Conservation (phyloP, 169 alveolate genomes). For the Eimeria necatrix region DNA sequence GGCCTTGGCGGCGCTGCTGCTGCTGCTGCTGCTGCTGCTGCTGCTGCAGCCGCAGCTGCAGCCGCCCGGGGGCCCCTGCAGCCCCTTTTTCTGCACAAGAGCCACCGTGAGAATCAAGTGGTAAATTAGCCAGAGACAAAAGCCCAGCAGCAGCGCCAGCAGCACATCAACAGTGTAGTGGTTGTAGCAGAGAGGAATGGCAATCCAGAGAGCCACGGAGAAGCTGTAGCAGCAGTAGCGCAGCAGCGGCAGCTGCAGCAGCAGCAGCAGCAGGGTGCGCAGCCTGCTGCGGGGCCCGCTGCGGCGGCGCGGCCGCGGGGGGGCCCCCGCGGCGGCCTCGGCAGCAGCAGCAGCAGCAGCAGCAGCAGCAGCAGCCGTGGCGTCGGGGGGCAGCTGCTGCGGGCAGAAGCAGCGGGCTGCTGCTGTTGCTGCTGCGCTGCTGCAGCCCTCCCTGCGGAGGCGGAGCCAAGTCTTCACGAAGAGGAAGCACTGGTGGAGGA, state of each 20-base stretch:
- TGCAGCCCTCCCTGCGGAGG: background rate
- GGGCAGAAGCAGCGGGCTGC: conserved; percentile 32
- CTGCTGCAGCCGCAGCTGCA: background rate
- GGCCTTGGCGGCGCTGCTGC: background rate
- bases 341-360: background rate
- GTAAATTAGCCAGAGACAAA: background rate
- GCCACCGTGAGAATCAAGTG: background rate
- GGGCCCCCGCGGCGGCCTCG: background rate
- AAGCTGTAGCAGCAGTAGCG: background rate
- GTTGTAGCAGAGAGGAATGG: conserved; percentile 9
- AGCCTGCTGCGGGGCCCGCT: background rate
- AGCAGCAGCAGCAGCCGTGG: background rate
- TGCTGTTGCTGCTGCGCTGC: conserved; percentile 36
- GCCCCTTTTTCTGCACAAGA: background rate
- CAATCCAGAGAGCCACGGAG: background rate
- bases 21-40: background rate
- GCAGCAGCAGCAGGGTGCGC: background rate
- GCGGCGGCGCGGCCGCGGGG: background rate
- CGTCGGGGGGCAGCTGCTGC: background rate
- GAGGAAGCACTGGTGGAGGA: background rate
- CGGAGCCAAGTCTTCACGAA: background rate
- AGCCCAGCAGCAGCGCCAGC: background rate
- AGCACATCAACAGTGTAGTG: conserved; percentile 6
- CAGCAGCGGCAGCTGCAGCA: background rate
- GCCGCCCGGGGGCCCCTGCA: background rate